These are phyloP conservation scores for Baorangia bicolor DNA, from an alignment of 768 basidiomycete genomes.

Conservation along the genomic window DNA sequence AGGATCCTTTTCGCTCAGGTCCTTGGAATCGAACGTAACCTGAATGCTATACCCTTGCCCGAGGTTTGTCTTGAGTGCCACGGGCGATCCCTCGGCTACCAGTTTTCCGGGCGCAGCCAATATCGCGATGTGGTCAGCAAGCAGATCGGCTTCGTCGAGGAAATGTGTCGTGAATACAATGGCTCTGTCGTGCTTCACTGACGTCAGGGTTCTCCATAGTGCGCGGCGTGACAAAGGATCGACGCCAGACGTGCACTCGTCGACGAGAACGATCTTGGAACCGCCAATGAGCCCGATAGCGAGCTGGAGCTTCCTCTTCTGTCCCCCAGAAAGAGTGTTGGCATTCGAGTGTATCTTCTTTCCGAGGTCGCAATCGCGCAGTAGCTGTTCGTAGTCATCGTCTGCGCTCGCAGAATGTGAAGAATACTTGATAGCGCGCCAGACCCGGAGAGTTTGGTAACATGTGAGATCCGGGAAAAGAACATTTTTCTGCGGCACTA, in stretches of 20 bases:
- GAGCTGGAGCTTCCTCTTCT: slow-evolving; percentile 82
- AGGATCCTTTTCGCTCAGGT: slow-evolving; percentile 29
- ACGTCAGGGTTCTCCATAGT: slow-evolving; percentile 72
- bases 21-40: slow-evolving; percentile 44
- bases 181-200: slow-evolving; percentile 61
- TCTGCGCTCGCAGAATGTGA: slow-evolving; percentile 36
- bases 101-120: slow-evolving; percentile 74
- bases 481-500: slow-evolving; percentile 84
- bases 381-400: slow-evolving; percentile 62
- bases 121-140: slow-evolving; percentile 75
- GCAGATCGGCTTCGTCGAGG: slow-evolving; percentile 75
- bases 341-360: slow-evolving; percentile 68
- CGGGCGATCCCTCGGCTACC: slow-evolving; percentile 71
- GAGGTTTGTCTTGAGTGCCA: slow-evolving; percentile 65
- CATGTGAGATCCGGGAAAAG: slow-evolving; percentile 76
- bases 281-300: slow-evolving; percentile 78
- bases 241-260: slow-evolving; percentile 77
- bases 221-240: slow-evolving; percentile 79
- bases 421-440: slow-evolving; percentile 72
- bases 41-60: slow-evolving; percentile 72
- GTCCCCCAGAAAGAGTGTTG: slow-evolving; percentile 69
- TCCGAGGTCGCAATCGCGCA: slow-evolving; percentile 72
- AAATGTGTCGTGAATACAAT: slow-evolving; percentile 83
- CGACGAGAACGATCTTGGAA: slow-evolving; percentile 63
- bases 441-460: slow-evolving; percentile 68